Base-by-base conservation (phyloP, 176 grass and related monocot species). In the Guadua angustifolia region DNA sequence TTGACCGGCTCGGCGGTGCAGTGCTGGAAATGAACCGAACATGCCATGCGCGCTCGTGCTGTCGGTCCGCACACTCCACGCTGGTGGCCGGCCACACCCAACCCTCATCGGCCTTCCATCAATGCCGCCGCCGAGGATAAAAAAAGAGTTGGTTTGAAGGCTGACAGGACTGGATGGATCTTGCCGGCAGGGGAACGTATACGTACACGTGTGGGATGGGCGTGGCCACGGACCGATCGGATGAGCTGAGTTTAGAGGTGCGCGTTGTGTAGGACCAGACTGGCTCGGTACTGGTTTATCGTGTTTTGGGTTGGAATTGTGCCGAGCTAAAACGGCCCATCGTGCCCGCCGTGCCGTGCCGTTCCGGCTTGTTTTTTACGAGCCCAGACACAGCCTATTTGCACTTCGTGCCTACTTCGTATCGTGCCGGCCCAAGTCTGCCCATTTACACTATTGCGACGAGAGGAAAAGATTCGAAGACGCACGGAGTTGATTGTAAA, bases 41-140 rank as follows among this genome's bases (percentile, higher is more conserved):
- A 53, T 51, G 77, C 51, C 67, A 69, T 46, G 53, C 25, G 32
- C 24, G 25, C 12, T 1, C 13, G 25, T n/a, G 40, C 61, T 8
- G 26, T 33, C 61, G 26, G 26, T 64, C 14, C 26, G 33, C 77
- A 19, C 77, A 19, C 77, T 47, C 14, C 22, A 5, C 32, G 52
- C 52, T 18, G 19, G 50, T 51, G 66, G 22, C 13, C 16, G 49
- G n/a, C 58, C 75, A 64, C 76, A 49, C 77, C 77, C 77, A 50
- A n/a, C 77, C 45, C 62, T 64, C 32, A 10, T 45, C 53, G 39
- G 52, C 53, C 25, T 73, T 73, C 68, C 47, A 72, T 73, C 40
- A 47, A 82, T 73, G 80, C 40, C 68, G 39, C 39, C 6, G 79
- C 7, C 66, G 6, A 16, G 52, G 39, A 22, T 29, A 35, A 19